These are phyloP conservation scores for Heterobasidion parviporum DNA, from an alignment of 1,284 basidiomycete species.

Conservation along the genomic window DNA sequence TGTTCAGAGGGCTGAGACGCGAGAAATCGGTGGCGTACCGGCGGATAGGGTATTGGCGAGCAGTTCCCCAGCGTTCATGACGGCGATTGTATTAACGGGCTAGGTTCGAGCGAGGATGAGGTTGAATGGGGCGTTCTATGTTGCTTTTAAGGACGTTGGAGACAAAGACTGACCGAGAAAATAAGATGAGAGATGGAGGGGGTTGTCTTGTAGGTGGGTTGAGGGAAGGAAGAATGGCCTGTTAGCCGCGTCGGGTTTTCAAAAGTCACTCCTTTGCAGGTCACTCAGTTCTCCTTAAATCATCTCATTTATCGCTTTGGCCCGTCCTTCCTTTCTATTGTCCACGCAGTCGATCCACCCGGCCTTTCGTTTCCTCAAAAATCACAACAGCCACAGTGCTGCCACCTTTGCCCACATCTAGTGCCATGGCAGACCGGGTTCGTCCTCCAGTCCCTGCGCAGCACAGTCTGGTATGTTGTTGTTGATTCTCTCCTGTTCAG, in stretches of 20 bases:
- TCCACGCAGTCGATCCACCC: too few species aligned
- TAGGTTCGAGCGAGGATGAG: neutral
- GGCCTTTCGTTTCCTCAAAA: too few species aligned
- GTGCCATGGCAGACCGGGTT: conserved; percentile 53
- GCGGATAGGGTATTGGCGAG: conserved; percentile 86
- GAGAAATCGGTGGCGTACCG: conserved; percentile 43
- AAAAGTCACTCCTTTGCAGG: conserved; percentile 11
- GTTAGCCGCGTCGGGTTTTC: conserved; percentile 26
- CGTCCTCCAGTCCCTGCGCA: conserved; percentile 14
- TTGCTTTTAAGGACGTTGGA: neutral
- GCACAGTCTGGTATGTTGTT: conserved; percentile 6
- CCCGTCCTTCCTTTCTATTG: neutral
- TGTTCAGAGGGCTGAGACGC: conserved; percentile 12
- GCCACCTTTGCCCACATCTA: neutral
- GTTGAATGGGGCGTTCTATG: neutral
- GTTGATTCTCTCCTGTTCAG: conserved; percentile 30
- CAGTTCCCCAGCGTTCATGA: conserved; percentile 86
- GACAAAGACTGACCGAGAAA: conserved; percentile 2
- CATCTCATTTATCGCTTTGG: neutral
- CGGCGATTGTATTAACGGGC: conserved; percentile 18
- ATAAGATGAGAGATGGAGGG: conserved; percentile 6
- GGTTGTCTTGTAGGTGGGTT: conserved; percentile 1
- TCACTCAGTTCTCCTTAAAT: neutral
- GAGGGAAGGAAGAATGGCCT: conserved; percentile 11
- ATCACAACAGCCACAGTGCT: too few species aligned